phyloP scores from a whole-genome alignment of 495 filamentous ascomycete genomes.

The Daldinia grandis region DNA sequence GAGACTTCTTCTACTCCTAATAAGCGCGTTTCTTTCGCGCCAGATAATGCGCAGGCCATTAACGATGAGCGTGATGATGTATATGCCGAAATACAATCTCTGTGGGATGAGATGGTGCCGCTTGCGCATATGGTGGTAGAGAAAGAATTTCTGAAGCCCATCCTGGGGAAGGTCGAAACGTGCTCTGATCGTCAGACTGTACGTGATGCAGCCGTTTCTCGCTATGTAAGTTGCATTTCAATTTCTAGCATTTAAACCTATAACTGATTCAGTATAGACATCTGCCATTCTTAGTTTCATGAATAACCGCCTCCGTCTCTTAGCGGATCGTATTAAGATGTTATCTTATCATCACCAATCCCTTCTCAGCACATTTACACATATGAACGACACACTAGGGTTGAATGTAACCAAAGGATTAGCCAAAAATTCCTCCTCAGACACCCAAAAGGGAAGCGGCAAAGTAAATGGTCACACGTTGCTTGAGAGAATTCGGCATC shows the following conservation, averaged over 20 bases:
- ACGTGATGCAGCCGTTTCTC: slow-evolving; percentile 25
- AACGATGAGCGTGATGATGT: slow-evolving; percentile 32
- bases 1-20: slow-evolving; percentile 25
- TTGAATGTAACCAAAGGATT: not conserved
- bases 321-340: slow-evolving; percentile 32
- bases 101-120: slow-evolving; percentile 42
- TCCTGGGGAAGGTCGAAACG: slow-evolving; percentile 22
- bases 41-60: slow-evolving; percentile 8
- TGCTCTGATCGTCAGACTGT: slow-evolving; percentile 21
- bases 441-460: not conserved
- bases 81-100: slow-evolving; percentile 37
- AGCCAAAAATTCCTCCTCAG: not conserved
- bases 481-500: slow-evolving; percentile 24
- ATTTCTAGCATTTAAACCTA: not conserved
- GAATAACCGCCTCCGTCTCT: slow-evolving; percentile 38
- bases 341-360: slow-evolving; percentile 38
- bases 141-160: slow-evolving; percentile 40
- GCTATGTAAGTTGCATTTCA: slow-evolving; percentile 33
- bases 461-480: slow-evolving; percentile 10
- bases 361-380: slow-evolving; percentile 19
- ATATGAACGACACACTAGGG: slow-evolving; percentile 11
- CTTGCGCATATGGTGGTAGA: slow-evolving; percentile 45
- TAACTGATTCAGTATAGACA: slow-evolving; percentile 28
- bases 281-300: slow-evolving; percentile 40
- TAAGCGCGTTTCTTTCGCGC: slow-evolving; percentile 1